Conservation (phyloP, 176 grass and related monocot species). For the Puccinellia tenuiflora region DNA sequence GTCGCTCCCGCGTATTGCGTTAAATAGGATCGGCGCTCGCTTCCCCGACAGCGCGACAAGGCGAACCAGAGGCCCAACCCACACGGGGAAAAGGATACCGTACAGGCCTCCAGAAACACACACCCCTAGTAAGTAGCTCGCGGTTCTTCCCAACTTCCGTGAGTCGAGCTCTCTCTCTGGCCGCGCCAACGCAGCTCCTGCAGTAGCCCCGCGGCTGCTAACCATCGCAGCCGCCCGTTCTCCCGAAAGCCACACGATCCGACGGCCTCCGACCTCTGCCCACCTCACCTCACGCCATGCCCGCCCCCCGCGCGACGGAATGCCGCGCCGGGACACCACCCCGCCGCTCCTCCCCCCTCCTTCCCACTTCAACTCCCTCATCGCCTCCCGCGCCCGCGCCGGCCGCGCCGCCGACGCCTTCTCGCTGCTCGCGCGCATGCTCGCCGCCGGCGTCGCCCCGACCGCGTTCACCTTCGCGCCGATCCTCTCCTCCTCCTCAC, state of each 20-base stretch:
- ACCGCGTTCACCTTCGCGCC: no score
- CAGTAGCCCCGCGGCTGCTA: no score
- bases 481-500: conserved; percentile 42
- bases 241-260: neutral
- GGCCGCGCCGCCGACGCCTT: conserved; percentile 33
- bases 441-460: conserved; percentile 41
- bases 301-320: conserved; percentile 36
- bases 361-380: conserved; percentile 54
- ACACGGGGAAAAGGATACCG: no score
- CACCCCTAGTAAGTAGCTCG: no score
- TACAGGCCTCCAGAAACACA: no score
- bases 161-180: no score
- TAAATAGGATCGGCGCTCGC: no score
- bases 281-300: conserved; percentile 18
- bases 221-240: neutral
- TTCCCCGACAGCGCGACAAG: no score
- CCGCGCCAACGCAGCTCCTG: no score
- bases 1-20: no score
- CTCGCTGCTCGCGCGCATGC: conserved; percentile 48
- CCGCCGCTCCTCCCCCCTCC: neutral
- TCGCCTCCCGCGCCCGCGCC: conserved; percentile 35
- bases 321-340: conserved; percentile 20
- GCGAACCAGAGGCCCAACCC: no score
- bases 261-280: neutral
- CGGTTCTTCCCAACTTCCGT: no score